Percentiles rank a stretch among this genome's conserved stretches.
phyloP scores from a whole-genome alignment of 129 eudicot species.

The Centaurea solstitialis region DNA sequence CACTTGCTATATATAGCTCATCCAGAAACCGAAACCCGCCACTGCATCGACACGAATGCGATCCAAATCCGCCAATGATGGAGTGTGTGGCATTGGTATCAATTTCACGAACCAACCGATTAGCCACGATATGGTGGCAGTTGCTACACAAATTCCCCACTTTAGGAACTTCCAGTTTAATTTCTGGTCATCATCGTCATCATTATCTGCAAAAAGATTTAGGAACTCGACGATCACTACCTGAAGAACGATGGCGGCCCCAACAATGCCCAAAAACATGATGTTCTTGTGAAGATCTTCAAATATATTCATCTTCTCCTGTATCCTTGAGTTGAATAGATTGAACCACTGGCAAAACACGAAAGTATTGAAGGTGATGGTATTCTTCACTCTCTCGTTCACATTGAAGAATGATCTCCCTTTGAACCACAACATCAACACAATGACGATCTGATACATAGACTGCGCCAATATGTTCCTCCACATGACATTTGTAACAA shows the following conservation, averaged over 20 bases:
- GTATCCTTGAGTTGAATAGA: slow-evolving; percentile 69
- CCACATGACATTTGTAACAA: slow-evolving; percentile 90
- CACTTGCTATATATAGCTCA: no score
- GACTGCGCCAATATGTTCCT: slow-evolving; percentile 79
- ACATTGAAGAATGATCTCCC: slow-evolving; percentile 63
- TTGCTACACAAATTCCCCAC: slow-evolving; percentile 65
- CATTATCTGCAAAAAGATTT: slow-evolving; percentile 74
- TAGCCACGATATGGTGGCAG: slow-evolving; percentile 80
- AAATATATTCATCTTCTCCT: slow-evolving; percentile 77
- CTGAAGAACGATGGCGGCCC: slow-evolving; percentile 64
- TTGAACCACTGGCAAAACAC: slow-evolving; percentile 92
- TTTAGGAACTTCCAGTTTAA: slow-evolving; percentile 62
- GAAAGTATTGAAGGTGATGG: slow-evolving; percentile 77
- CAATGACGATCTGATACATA: slow-evolving; percentile 59
- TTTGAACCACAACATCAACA: slow-evolving; percentile 60
- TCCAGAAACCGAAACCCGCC: no score
- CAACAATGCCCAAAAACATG: slow-evolving; percentile 69
- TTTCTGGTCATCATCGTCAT: no score
- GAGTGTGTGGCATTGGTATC: slow-evolving; percentile 75
- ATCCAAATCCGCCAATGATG: no score
- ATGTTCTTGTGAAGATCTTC: slow-evolving; percentile 63
- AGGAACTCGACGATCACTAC: slow-evolving; percentile 77
- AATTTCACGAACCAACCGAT: slow-evolving; percentile 73
- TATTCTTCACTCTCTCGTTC: slow-evolving; percentile 53
- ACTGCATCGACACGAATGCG: no score